Percentiles rank a stretch among this genome's conserved stretches.
These are phyloP conservation scores for Penicillium sp. DNA, from an alignment of 2,329 filamentous ascomycete species.

Conservation along the genomic window DNA sequence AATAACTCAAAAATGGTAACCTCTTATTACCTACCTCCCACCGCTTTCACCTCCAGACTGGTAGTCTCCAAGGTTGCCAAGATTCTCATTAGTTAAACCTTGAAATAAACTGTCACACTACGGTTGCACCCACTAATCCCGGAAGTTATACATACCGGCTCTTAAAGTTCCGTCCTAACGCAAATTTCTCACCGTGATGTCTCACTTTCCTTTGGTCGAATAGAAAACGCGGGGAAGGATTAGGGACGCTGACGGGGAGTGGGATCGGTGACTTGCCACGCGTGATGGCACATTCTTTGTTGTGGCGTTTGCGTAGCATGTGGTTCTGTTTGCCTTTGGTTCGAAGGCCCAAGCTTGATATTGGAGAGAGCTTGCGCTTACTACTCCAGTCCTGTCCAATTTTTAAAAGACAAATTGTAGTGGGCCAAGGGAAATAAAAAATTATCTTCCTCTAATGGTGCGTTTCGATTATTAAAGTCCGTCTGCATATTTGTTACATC, in stretches of 20 bases:
- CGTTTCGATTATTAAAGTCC: neutral
- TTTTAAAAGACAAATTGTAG: neutral
- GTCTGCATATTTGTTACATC: too few relatives aligned
- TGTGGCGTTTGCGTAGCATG: neutral
- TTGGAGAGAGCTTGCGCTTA: neutral
- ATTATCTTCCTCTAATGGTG: neutral
- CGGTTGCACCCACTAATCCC: neutral
- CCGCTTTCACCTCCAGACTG: too few relatives aligned
- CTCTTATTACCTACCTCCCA: too few relatives aligned
- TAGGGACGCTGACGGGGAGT: neutral
- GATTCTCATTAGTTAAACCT: neutral
- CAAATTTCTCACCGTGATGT: neutral
- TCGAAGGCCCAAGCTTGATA: neutral
- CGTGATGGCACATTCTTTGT: neutral
- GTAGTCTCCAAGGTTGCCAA: neutral
- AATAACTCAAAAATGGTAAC: too few relatives aligned
- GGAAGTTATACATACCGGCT: neutral
- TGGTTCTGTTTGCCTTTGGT: neutral
- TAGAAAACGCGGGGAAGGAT: neutral
- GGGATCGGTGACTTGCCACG: neutral
- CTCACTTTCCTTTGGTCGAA: neutral
- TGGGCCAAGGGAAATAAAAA: neutral
- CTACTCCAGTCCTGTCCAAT: neutral
- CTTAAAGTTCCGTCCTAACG: neutral
- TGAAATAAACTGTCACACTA: neutral